A percentile compares a stretch with the other conserved stretches of the same genome.
phyloP scores from a whole-genome alignment of 179 eudicot species.

The Gypsophila paniculata region DNA sequence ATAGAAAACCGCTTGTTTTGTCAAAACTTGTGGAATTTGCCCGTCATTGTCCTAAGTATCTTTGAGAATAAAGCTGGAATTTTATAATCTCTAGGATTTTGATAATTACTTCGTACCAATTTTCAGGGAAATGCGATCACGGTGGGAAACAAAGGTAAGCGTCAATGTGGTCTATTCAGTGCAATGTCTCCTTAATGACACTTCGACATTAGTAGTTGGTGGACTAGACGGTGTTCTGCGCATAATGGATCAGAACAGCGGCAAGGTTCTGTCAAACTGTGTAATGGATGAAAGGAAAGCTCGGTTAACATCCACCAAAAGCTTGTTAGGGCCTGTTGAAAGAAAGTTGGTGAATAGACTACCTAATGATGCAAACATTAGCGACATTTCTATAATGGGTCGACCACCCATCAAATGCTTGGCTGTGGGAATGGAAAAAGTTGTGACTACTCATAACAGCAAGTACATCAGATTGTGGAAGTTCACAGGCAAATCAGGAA shows the following conservation, averaged over 20 bases:
- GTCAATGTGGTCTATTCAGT: conserved; percentile 65
- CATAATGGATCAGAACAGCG: conserved; percentile 56
- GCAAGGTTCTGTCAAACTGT: conserved; percentile 53
- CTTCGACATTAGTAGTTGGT: conserved; percentile 56
- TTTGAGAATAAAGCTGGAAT: neutral
- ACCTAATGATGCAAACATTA: conserved; percentile 41
- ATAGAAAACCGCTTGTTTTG: neutral
- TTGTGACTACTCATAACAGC: conserved; percentile 51
- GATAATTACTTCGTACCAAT: neutral
- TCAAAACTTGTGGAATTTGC: neutral
- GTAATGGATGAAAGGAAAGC: conserved; percentile 36
- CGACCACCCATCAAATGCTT: conserved; percentile 60
- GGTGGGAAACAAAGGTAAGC: conserved; percentile 58
- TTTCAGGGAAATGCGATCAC: conserved; percentile 44
- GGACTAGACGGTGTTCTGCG: conserved; percentile 82
- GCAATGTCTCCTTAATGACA: conserved; percentile 52
- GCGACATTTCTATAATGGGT: conserved; percentile 33
- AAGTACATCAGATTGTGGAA: conserved; percentile 54
- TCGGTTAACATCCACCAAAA: conserved; percentile 23
- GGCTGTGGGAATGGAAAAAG: conserved; percentile 74
- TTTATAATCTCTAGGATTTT: neutral
- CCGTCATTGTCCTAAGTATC: conserved; percentile 5
- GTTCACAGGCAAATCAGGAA: conserved; percentile 25
- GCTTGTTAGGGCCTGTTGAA: conserved; percentile 37
- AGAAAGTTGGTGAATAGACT: conserved; percentile 52